Conservation (phyloP, 768 basidiomycete species). For the Royoungia palumana region DNA sequence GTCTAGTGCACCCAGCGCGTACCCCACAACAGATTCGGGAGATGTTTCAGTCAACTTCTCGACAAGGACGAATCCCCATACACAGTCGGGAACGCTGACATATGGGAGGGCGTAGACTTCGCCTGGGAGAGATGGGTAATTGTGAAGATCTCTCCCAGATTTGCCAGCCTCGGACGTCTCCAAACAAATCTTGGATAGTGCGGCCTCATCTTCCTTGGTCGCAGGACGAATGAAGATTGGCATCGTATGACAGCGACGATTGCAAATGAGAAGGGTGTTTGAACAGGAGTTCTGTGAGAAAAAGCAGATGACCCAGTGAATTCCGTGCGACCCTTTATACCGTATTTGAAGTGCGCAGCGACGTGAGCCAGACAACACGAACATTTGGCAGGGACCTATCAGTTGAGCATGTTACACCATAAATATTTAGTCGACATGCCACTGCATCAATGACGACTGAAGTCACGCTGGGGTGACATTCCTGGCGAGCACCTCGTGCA, state of each 20-base stretch:
- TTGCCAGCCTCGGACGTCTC: slow-evolving; percentile 69
- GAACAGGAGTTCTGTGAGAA: neutral
- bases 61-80: slow-evolving; percentile 74
- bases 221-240: slow-evolving; percentile 54
- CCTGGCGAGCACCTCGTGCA: no score
- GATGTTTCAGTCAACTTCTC: slow-evolving; percentile 34
- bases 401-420: slow-evolving; percentile 12
- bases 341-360: neutral
- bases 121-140: slow-evolving; percentile 62
- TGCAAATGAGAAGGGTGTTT: neutral
- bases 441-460: neutral
- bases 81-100: slow-evolving; percentile 53
- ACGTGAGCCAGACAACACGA: neutral
- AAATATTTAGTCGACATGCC: slow-evolving; percentile 17
- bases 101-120: slow-evolving; percentile 76
- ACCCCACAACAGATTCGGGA: slow-evolving; percentile 58
- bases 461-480: neutral
- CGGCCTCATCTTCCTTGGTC: slow-evolving; percentile 48
- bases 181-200: slow-evolving; percentile 70
- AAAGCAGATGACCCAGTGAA: neutral
- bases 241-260: slow-evolving; percentile 20
- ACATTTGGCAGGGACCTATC: neutral
- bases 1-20: slow-evolving; percentile 64
- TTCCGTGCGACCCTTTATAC: neutral
- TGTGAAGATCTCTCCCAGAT: slow-evolving; percentile 61